Base-by-base conservation (phyloP, 345 rosid species). In the Pistacia integerrima region DNA sequence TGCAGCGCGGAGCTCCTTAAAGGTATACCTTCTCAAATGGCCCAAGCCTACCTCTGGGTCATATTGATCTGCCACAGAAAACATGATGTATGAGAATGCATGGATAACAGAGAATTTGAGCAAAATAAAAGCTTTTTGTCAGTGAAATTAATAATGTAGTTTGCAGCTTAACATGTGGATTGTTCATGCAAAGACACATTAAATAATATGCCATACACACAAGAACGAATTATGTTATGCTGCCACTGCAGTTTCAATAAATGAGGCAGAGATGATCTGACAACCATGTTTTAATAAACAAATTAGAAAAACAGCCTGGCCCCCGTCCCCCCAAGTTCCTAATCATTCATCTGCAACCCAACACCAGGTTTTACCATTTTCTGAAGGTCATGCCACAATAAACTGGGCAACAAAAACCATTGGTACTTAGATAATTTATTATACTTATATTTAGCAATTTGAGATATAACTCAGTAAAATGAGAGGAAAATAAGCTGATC, bases 1-100 rank as follows among this genome's bases (percentile, higher is more conserved):
- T 17, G 99, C 98, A 11, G 87, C 82, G 74, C 97, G 86, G 16
- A 97, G 98, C 87, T 97, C 98, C 86, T 94, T 94, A 71, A 94
- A 92, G 8, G 96, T 83, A 69, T 78, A 97, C 79, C 99, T 91
- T 73, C 85, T 92, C 80, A 92, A 82, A 84, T 94, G 98, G 74
- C 97, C 98, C 85, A 97, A 85, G 73, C 90, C 77, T 58, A 91
- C 91, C 81, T 94, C 98, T 30, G 95, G 96, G 71, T 91, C 98
- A 67, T 92, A 91, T 89, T 91, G 97, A 48, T 96, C 98, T 96
- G 94, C 84, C 74, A 76, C 35, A 28, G 30, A 76, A 73, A 54
- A 79, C 17, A 67, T 5, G 25, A 67, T n/a, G 35, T 22, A n/a
- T 76, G 18, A 69, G 71, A 56, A 77, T 70, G 67, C 48, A 60